A percentile compares a stretch with the other conserved stretches of the same genome.
Conservation (phyloP, 1,284 basidiomycete species). For the Fistulinella cinereoalba region DNA sequence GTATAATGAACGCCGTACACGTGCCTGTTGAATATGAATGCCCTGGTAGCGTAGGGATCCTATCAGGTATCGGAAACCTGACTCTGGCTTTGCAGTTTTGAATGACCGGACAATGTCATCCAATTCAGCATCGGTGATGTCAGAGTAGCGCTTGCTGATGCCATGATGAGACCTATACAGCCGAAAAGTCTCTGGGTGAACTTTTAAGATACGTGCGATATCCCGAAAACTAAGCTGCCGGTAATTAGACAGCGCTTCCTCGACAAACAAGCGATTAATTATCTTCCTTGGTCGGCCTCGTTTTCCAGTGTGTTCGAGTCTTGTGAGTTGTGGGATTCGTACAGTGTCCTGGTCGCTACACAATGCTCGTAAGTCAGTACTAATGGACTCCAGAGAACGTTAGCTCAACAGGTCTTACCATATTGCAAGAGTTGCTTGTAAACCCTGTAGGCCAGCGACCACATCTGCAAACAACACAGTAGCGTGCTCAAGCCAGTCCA, state of each 20-base stretch:
- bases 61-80: background rate
- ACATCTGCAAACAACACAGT: too few species aligned
- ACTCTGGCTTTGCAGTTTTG: constrained; percentile 16
- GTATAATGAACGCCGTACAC: background rate
- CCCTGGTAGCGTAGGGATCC: background rate
- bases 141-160: constrained; percentile 10
- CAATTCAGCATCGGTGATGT: constrained; percentile 17
- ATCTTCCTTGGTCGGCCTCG: constrained; percentile 23
- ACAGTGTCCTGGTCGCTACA: background rate
- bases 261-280: constrained; percentile 15
- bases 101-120: constrained; percentile 22
- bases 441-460: too few species aligned
- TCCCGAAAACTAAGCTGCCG: constrained; percentile 12
- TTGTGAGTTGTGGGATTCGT: background rate
- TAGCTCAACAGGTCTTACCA: too few species aligned
- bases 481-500: too few species aligned
- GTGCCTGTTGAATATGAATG: background rate
- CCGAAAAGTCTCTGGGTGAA: constrained; percentile 17
- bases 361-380: background rate
- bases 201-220: constrained; percentile 15
- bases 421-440: too few species aligned
- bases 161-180: constrained; percentile 10
- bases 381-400: background rate
- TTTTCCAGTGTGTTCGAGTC: constrained; percentile 5
- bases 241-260: constrained; percentile 8